These are phyloP conservation scores for Rhodotorula toruloides DNA, from an alignment of 768 basidiomycete genomes.

Conservation along the genomic window DNA sequence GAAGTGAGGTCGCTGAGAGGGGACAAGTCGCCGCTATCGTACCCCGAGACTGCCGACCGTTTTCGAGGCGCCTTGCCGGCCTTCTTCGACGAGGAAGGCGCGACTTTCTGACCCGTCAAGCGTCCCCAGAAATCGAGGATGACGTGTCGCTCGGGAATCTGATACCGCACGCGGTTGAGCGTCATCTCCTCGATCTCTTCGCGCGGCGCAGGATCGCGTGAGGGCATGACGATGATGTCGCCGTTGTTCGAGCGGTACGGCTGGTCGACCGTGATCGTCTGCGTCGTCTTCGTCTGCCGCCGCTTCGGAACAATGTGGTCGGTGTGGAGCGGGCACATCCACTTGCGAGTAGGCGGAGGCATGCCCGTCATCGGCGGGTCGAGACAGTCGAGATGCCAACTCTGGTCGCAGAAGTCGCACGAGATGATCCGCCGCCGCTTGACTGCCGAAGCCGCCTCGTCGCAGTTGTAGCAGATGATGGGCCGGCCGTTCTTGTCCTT, in stretches of 20 bases:
- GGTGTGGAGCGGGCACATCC: slow-evolving; percentile 99
- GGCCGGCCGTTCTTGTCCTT: slow-evolving; percentile 76
- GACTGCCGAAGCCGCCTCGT: slow-evolving; percentile 63
- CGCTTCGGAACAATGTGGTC: slow-evolving; percentile 45
- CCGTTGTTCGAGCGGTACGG: slow-evolving; percentile 79
- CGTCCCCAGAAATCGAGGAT: slow-evolving; percentile 94
- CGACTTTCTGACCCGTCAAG: slow-evolving; percentile 29
- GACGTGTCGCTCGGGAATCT: slow-evolving; percentile 86
- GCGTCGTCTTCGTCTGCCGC: slow-evolving; percentile 38
- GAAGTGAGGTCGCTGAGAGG: slow-evolving; percentile 16
- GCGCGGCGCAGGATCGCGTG: slow-evolving; percentile 53
- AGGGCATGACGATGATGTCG: slow-evolving; percentile 75
- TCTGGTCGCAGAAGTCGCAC: slow-evolving; percentile 88
- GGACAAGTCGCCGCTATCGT: slow-evolving; percentile 25
- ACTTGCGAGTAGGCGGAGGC: slow-evolving; percentile 82
- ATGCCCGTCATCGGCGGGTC: slow-evolving; percentile 80
- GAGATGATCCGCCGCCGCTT: slow-evolving; percentile 61
- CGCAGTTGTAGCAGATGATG: slow-evolving; percentile 87
- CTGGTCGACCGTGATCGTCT: slow-evolving; percentile 68
- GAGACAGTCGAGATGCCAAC: slow-evolving; percentile 96
- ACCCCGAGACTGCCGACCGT: slow-evolving; percentile 9
- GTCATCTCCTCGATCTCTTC: slow-evolving; percentile 68
- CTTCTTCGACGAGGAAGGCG: slow-evolving; percentile 1
- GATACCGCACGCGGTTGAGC: slow-evolving; percentile 71
- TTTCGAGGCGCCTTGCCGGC: slow-evolving; percentile 12